A percentile compares a stretch with the other conserved stretches of the same genome.
These are phyloP conservation scores for Diaporthe sp. DNA, from an alignment of 2,329 filamentous ascomycete genomes.

Conservation along the genomic window DNA sequence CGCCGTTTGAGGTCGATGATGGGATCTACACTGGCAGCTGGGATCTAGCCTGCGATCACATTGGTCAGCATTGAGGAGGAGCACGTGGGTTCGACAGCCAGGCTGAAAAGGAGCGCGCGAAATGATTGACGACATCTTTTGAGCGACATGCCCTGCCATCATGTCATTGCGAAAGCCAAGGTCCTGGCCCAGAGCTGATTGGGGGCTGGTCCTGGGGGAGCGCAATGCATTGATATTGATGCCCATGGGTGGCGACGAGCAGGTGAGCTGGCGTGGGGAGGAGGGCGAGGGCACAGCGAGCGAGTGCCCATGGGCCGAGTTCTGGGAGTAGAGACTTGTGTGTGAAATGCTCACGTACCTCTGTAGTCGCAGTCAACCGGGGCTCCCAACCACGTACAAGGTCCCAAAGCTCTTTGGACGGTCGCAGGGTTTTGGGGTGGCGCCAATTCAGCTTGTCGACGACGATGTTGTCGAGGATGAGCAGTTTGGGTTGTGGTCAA, in stretches of 20 bases:
- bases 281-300: not conserved
- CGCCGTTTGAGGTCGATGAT: constrained; percentile 34
- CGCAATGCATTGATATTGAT: constrained; percentile 15
- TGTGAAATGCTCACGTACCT: constrained; percentile 29
- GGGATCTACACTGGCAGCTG: constrained; percentile 35
- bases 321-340: not conserved
- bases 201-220: not conserved
- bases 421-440: constrained; percentile 16
- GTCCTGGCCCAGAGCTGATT: not conserved
- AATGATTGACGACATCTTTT: not conserved
- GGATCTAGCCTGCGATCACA: constrained; percentile 33
- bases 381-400: constrained; percentile 24
- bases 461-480: constrained; percentile 24
- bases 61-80: constrained; percentile 34
- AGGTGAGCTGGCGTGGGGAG: not conserved
- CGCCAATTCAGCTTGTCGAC: constrained; percentile 25
- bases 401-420: constrained; percentile 26
- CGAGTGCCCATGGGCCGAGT: not conserved
- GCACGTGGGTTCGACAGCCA: constrained; percentile 13
- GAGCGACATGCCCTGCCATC: not conserved
- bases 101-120: not conserved
- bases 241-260: not conserved
- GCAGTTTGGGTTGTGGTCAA: not conserved
- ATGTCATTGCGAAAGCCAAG: constrained; percentile 20
- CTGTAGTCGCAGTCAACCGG: constrained; percentile 34